Percentiles rank a stretch among this genome's conserved stretches.
Conservation (phyloP, 176 grass and related monocot species). For the Oryza punctata region DNA sequence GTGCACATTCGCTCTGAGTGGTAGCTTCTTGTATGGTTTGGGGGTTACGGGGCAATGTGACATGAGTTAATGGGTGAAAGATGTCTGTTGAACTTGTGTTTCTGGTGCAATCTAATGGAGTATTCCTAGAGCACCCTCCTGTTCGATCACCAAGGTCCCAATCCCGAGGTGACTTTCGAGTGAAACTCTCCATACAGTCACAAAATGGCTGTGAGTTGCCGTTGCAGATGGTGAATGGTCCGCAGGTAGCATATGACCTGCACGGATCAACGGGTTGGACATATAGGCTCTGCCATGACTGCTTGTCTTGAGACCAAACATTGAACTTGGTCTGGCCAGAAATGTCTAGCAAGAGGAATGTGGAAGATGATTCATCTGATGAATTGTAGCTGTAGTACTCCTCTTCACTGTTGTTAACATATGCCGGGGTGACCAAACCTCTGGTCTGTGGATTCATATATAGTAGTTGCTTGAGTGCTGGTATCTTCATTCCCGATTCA, state of each 20-base stretch:
- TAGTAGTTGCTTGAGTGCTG: slow-evolving; percentile 19
- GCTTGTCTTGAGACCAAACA: slow-evolving; percentile 26
- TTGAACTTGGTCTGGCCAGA: slow-evolving; percentile 36
- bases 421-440: neutral
- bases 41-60: slow-evolving; percentile 38
- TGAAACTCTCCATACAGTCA: too few species aligned
- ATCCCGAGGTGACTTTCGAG: neutral
- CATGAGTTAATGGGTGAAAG: slow-evolving; percentile 29
- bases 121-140: slow-evolving; percentile 42
- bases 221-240: too few species aligned
- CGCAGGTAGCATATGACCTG: neutral
- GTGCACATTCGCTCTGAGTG: neutral
- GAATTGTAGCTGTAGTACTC: slow-evolving; percentile 45
- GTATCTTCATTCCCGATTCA: slow-evolving; percentile 11
- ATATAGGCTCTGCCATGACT: slow-evolving; percentile 31
- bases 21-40: slow-evolving; percentile 9
- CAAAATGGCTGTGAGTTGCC: too few species aligned
- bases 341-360: slow-evolving; percentile 19
- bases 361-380: neutral
- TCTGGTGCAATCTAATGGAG: slow-evolving; percentile 38
- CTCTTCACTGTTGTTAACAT: neutral
- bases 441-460: neutral
- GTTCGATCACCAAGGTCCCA: slow-evolving; percentile 46
- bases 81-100: slow-evolving; percentile 40
- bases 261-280: slow-evolving; percentile 34